Evolutionary conservation across 257 asterid species (phyloP), one percentile per base, ranked within the genome.

Genomic region (Lycium ferocissimum): DNA sequence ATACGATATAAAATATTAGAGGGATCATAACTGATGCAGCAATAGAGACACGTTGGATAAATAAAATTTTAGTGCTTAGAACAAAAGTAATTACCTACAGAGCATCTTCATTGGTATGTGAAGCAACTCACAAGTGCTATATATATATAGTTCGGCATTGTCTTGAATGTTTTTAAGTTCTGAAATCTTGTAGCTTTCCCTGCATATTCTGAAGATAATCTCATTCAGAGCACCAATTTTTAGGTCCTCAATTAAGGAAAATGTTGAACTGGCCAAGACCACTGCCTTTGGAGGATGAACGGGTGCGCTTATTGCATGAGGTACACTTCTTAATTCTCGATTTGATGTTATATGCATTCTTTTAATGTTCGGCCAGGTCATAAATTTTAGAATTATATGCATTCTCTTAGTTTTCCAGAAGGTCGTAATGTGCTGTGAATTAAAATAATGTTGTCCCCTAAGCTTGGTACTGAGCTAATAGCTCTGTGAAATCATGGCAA

Each of bases 201-300:
- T 76, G 47, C 49, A 57, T 8, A 14, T 58, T 84, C 63, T 11
- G 72, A 35, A 85, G 43, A 26, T 85, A 10, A 84, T 70, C 35
- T 26, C 80, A 17, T 54, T 69, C 12, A 86, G 22, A 81, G 76
- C 84, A 67, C 90, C 88, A 6, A 80, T 82, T 86, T 80, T 85
- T 87, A 97, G 99, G 99, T 87, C 95, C 90, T 72, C 94, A 97
- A 65, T 88, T 95, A n/a, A 95, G 98, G 49, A 91, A 90, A 85
- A 87, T 97, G 95, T 89, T 97, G 81, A 93, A 91, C 33, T 95
- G 99, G 99, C 92, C 96, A 5, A 91, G 97, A 90, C 97, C 98
- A 61, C 90, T 97, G 79, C 98, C 99, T 83, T 86, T 97, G 95
- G 99, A 97, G 87, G 98, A 95, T 85, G 98, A 97, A 89, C 91